Percentiles rank a stretch among this genome's conserved stretches.
These are phyloP conservation scores for Erigeron philadelphicus DNA, from an alignment of 140 eudicot species.

Conservation along the genomic window DNA sequence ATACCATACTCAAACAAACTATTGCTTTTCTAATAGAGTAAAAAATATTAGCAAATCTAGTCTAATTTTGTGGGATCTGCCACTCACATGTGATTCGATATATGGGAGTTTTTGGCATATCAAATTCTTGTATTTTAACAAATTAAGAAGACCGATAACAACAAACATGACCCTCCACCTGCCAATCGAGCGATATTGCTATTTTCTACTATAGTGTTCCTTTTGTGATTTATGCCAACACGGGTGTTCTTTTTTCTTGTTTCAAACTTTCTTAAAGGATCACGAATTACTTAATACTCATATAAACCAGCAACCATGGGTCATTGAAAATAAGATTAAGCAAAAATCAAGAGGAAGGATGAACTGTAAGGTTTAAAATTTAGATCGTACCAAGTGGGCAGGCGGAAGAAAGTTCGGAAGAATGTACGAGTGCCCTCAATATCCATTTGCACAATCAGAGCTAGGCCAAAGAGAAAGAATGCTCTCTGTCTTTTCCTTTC, in stretches of 20 bases:
- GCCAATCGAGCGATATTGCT: too few relatives aligned
- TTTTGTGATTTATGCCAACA: background rate
- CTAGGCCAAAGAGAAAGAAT: conserved; percentile 87
- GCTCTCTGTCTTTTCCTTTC: conserved; percentile 97
- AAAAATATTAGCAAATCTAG: background rate
- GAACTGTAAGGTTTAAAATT: conserved; percentile 12
- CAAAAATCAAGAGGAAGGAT: background rate
- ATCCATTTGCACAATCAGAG: conserved; percentile 84
- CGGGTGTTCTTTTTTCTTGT: background rate
- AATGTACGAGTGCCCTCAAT: conserved; percentile 86
- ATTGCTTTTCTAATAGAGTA: background rate
- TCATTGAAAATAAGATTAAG: too few relatives aligned
- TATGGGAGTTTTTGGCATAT: too few relatives aligned
- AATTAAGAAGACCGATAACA: too few relatives aligned
- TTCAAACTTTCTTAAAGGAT: background rate
- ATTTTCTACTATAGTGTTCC: background rate
- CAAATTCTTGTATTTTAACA: too few relatives aligned
- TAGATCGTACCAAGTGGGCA: conserved; percentile 68
- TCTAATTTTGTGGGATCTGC: background rate
- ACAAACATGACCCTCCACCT: too few relatives aligned
- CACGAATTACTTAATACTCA: too few relatives aligned
- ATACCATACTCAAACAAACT: background rate
- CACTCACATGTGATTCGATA: too few relatives aligned
- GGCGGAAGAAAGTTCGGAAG: conserved; percentile 81
- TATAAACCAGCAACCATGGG: too few relatives aligned